Evolutionary conservation across 169 alveolate species (phyloP), one percentile per base, ranked within the genome.

Genomic region (Cryptosporidium sp.): DNA sequence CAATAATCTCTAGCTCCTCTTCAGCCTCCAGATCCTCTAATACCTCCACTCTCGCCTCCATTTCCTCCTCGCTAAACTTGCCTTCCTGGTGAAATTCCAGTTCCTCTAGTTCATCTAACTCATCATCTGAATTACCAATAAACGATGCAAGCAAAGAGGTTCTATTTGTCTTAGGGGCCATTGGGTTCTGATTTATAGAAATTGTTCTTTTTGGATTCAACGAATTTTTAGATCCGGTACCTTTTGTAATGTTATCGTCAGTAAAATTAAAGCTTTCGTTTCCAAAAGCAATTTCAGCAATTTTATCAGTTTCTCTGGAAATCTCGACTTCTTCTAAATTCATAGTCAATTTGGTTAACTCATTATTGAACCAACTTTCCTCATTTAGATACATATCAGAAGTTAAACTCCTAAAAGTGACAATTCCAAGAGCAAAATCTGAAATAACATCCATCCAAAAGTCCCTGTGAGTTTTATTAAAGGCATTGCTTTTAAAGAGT

Each of bases 61-160:
- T 16, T 51, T 51, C 26, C 18, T 51, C 61, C 61, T n/a, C 5
- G 14, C 21, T 16, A 12, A 48, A 48, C 55, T 14, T 48, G n/a
- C 14, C 35, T 26, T 26, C n/a, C 39, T 10, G 69, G 69, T 26
- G 37, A n/a, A 23, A 26, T 59, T 59, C 69, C 5, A 31, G 6
- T 18, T n/a, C 51, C 51, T 65, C 71, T n/a, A 35, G 23, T 10
- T 33, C 71, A 6, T 65, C 71, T 0, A 35, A 9, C 26, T 65
- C 71, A 35, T 65, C 71, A 31, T 73, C 86, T 33, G 86, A 73
- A 29, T 65, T 65, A 41, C 89, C 89, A 80, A 80, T 80, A 65
- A 80, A 80, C 9, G 89, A 80, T n/a, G 89, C 74, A 16, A 80
- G 37, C 31, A 62, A 41, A 62, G 41, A 35, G 8, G 41, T 51